Evolutionary conservation across 441 rosid genomes (phyloP), one percentile per base, ranked within the genome.

Genomic region (Croton setiger): DNA sequence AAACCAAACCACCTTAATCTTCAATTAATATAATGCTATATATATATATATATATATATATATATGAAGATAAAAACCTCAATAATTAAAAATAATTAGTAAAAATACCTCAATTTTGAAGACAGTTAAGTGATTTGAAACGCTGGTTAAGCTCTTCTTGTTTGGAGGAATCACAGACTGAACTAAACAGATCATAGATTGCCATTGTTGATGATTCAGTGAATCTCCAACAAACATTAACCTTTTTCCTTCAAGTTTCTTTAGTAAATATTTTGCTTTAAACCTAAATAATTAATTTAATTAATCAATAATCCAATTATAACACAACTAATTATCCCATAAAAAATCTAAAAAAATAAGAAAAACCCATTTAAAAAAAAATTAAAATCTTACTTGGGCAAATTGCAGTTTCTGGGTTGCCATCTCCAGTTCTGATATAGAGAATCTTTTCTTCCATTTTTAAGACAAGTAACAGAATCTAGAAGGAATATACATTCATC

Each of bases 171-270:
- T 60, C 27, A 75, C 81, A 59, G 96, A 92, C 64, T 87, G 95
- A 75, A 84, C 90, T 83, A 92, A 67, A 56, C 98, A 92, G 31
- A 92, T 73, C 98, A 90, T 75, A 10, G 98, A 92, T 68, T 90
- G 88, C 98, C 98, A 92, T 66, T 92, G 98, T 43, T 92, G 86
- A 70, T 86, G 79, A 68, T 88, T 83, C 45, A 92, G 39, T 5
- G 96, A 92, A 78, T 92, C 96, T 53, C 98, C 98, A 66, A 90
- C 96, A 63, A 88, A 92, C 98, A 92, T 88, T 21, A 92, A 80
- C 70, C 96, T 85, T 85, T 87, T 92, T 76, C 89, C 88, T 77
- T 84, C 80, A 23, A 90, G 88, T 66, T 88, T 92, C 73, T 85
- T 80, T 14, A 88, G 78, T 58, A 92, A 72, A 72, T 84, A 59